phyloP scores from a whole-genome alignment of 768 basidiomycete species.

The Podaxis sp. region DNA sequence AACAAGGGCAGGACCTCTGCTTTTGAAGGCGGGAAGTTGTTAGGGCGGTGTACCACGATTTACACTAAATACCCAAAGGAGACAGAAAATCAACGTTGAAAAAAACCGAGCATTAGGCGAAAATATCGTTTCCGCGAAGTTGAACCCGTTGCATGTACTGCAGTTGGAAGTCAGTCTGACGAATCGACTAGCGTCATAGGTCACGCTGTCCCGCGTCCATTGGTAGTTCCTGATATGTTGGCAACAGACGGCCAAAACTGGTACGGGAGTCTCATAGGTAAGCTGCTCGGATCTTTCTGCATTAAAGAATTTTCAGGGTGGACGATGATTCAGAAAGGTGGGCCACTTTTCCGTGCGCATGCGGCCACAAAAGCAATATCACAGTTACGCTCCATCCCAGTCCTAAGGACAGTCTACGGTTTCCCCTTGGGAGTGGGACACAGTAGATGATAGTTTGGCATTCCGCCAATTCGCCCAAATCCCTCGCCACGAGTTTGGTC shows the following conservation, averaged over 20 bases:
- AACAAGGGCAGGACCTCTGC: neutral
- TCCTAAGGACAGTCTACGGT: too few species aligned
- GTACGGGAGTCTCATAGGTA: neutral
- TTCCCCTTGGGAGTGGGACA: neutral
- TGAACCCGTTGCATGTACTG: constrained; percentile 37
- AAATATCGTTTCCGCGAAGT: constrained; percentile 27
- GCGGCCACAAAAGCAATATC: neutral
- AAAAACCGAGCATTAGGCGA: constrained; percentile 15
- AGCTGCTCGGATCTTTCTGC: too few species aligned
- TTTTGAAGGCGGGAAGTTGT: neutral
- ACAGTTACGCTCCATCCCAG: too few species aligned
- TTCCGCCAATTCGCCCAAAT: neutral
- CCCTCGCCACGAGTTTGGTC: neutral
- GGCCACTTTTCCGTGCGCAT: neutral
- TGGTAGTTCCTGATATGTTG: constrained; percentile 36
- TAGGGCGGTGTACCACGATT: neutral
- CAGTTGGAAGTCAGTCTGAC: constrained; percentile 38
- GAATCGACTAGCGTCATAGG: constrained; percentile 34
- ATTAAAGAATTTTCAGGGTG: neutral
- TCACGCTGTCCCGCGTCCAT: constrained; percentile 40
- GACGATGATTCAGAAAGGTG: neutral
- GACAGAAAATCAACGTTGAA: constrained; percentile 26
- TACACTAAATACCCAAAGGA: neutral
- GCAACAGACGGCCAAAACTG: constrained; percentile 18
- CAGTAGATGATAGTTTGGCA: neutral